A percentile compares a stretch with the other conserved stretches of the same genome.
Evolutionary conservation across 1,139 yeast species (phyloP).

Genomic region (Magnusiomyces tetraspermus): DNA sequence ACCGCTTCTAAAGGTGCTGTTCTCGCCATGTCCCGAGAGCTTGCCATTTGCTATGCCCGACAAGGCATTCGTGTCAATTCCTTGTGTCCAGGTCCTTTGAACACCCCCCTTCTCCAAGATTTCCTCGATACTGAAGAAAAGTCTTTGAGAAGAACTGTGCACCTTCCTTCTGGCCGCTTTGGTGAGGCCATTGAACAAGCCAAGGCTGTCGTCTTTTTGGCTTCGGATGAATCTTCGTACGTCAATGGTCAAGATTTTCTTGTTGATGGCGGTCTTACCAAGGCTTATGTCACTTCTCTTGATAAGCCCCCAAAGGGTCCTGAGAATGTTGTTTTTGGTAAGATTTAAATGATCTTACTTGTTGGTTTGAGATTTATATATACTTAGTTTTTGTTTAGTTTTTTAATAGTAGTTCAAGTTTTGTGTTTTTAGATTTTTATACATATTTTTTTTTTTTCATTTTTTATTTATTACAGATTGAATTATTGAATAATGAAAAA

Average conservation of each 20-base stretch:
- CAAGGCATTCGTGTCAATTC: slow-evolving; percentile 59
- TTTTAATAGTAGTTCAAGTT: no score
- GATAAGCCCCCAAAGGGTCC: slow-evolving; percentile 25
- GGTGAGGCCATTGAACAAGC: slow-evolving; percentile 66
- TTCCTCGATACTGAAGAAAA: slow-evolving; percentile 34
- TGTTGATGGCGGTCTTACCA: slow-evolving; percentile 68
- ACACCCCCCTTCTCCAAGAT: slow-evolving; percentile 50
- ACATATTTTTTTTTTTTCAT: no score
- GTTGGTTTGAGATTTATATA: no score
- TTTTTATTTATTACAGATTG: no score
- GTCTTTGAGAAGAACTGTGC: slow-evolving; percentile 39
- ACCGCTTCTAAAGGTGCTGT: slow-evolving; percentile 37
- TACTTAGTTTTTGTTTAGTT: no score
- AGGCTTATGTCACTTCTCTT: slow-evolving; percentile 28
- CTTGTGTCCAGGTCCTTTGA: slow-evolving; percentile 57
- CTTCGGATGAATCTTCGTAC: slow-evolving; percentile 69
- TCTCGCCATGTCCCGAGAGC: slow-evolving; percentile 44
- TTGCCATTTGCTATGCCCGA: slow-evolving; percentile 62
- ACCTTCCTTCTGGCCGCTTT: slow-evolving; percentile 44
- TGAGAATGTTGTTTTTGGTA: slow-evolving; percentile 27
- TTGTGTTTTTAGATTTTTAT: no score
- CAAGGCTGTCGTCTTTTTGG: slow-evolving; percentile 71
- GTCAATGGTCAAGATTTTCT: slow-evolving; percentile 75
- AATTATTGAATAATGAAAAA: no score
- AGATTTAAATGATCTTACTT: no score